Evolutionary conservation across 495 filamentous ascomycete species (phyloP).

Genomic region (Hyaloscypha variabilis): DNA sequence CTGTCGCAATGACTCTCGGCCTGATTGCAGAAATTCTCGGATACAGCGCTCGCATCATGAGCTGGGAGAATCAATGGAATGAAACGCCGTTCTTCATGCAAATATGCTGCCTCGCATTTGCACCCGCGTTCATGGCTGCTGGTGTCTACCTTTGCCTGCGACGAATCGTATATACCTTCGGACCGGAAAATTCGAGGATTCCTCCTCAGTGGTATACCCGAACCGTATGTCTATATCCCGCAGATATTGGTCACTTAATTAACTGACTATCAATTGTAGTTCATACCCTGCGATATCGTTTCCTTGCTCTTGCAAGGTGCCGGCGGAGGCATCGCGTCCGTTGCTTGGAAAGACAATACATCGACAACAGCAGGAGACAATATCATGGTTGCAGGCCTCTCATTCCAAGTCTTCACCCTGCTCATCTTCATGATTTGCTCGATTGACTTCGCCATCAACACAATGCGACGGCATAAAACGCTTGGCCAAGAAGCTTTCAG

Average conservation of each 20-base stretch:
- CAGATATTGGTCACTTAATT: background rate
- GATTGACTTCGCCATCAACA: slow-evolving; percentile 42
- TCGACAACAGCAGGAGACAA: slow-evolving; percentile 47
- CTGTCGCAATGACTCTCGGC: too few relatives aligned
- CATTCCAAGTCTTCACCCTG: slow-evolving; percentile 56
- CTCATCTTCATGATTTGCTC: slow-evolving; percentile 46
- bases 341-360: slow-evolving; percentile 39
- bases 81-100: slow-evolving; percentile 46
- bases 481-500: too few relatives aligned
- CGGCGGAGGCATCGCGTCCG: slow-evolving; percentile 59
- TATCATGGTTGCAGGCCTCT: slow-evolving; percentile 66
- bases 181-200: slow-evolving; percentile 60
- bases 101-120: slow-evolving; percentile 58
- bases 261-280: slow-evolving; percentile 29
- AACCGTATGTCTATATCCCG: slow-evolving; percentile 35
- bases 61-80: slow-evolving; percentile 43
- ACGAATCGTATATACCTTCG: slow-evolving; percentile 56
- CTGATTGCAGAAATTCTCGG: too few relatives aligned
- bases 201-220: slow-evolving; percentile 51
- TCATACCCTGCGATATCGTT: slow-evolving; percentile 63
- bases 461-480: too few relatives aligned
- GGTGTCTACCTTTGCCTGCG: slow-evolving; percentile 63
- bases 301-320: slow-evolving; percentile 62
- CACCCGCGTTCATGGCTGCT: slow-evolving; percentile 62
- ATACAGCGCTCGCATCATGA: too few relatives aligned